These are phyloP conservation scores for Dryadomyces sulphureus DNA, from an alignment of 2,329 filamentous ascomycete species.

Conservation along the genomic window DNA sequence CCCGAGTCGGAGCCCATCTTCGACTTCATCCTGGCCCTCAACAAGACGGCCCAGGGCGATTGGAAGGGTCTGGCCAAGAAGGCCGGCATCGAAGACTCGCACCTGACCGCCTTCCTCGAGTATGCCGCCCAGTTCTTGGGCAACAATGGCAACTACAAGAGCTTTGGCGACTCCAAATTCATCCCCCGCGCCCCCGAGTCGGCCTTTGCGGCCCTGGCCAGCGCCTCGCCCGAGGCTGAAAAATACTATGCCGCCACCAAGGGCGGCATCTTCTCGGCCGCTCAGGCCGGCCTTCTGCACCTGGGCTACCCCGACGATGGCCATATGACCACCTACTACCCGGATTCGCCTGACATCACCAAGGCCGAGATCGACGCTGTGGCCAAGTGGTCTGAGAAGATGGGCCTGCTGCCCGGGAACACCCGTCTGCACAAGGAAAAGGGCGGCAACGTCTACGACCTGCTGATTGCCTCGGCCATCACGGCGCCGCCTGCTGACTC, in stretches of 20 bases:
- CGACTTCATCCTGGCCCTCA: conserved; percentile 62
- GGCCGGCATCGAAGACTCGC: conserved; percentile 46
- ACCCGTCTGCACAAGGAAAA: conserved; percentile 56
- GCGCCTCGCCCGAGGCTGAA: conserved; percentile 43
- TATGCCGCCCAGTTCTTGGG: conserved; percentile 68
- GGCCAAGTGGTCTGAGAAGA: conserved; percentile 58
- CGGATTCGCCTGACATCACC: conserved; percentile 58
- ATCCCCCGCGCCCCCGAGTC: conserved; percentile 55
- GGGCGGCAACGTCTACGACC: conserved; percentile 42
- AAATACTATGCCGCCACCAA: conserved; percentile 52
- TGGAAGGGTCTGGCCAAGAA: conserved; percentile 54
- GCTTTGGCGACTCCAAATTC: conserved; percentile 75
- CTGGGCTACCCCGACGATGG: conserved; percentile 61
- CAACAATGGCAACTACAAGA: conserved; percentile 76
- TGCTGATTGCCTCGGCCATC: conserved; percentile 58
- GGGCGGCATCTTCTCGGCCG: conserved; percentile 57
- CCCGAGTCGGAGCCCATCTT: conserved; percentile 71
- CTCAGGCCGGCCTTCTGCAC: conserved; percentile 52
- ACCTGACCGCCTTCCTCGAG: conserved; percentile 56
- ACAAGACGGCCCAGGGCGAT: conserved; percentile 51
- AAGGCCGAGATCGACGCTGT: conserved; percentile 60
- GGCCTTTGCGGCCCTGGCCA: conserved; percentile 49
- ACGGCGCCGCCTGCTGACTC: conserved; percentile 44
- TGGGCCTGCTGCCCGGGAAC: conserved; percentile 56
- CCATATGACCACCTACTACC: conserved; percentile 73